phyloP scores from a whole-genome alignment of 352 stramenopile genomes.

The Globisporangium nagaii region DNA sequence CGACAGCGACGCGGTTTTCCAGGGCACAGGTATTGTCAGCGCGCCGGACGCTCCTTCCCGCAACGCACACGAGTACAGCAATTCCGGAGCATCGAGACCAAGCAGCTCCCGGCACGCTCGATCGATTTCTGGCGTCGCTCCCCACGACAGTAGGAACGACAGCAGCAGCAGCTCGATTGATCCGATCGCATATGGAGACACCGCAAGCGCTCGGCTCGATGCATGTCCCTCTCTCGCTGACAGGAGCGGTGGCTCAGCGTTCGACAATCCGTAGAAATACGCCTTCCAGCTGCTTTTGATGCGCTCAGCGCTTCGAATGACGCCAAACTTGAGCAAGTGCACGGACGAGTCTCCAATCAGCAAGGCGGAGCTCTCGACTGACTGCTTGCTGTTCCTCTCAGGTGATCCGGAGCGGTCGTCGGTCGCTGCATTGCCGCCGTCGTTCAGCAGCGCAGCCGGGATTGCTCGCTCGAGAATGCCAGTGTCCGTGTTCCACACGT shows the following conservation, averaged over 20 bases:
- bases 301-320: conserved; percentile 57
- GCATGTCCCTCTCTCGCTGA: background rate
- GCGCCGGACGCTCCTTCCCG: conserved; percentile 45
- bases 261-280: conserved; percentile 41
- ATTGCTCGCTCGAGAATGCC: conserved; percentile 65
- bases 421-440: conserved; percentile 26
- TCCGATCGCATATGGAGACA: conserved; percentile 56
- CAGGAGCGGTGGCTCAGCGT: conserved; percentile 2
- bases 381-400: conserved; percentile 13
- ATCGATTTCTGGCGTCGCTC: conserved; percentile 60
- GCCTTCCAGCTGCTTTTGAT: conserved; percentile 68
- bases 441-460: conserved; percentile 45
- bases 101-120: conserved; percentile 47
- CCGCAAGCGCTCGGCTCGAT: background rate
- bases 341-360: conserved; percentile 44
- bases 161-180: conserved; percentile 70
- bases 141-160: conserved; percentile 75
- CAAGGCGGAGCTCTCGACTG: conserved; percentile 48
- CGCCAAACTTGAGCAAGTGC: conserved; percentile 60
- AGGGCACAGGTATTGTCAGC: conserved; percentile 68
- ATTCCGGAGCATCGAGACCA: conserved; percentile 39
- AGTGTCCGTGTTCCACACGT: conserved; percentile 77
- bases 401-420: conserved; percentile 12
- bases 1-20: conserved; percentile 17
- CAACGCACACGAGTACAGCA: conserved; percentile 66